Evolutionary conservation across 2,329 filamentous ascomycete species (phyloP).

Genomic region (Aspergillus sp.): DNA sequence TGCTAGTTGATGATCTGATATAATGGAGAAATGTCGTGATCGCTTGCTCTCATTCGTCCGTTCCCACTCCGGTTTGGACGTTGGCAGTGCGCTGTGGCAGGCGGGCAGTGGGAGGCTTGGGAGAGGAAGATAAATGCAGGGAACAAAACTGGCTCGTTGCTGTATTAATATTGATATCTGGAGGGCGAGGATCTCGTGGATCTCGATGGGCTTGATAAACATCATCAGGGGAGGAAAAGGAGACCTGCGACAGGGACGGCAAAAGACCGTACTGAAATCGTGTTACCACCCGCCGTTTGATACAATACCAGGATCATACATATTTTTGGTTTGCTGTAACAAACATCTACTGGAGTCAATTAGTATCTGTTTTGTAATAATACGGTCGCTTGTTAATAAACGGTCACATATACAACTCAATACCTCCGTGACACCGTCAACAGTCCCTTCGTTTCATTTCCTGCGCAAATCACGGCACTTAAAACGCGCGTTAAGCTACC

Average conservation of each 20-base stretch:
- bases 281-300: neutral
- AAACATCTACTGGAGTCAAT: too few species aligned
- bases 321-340: too few species aligned
- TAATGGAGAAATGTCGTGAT: slow-evolving; percentile 47
- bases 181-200: neutral
- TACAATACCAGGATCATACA: too few species aligned
- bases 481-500: slow-evolving; percentile 2
- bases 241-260: neutral
- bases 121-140: too few species aligned
- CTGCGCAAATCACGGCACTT: slow-evolving; percentile 6
- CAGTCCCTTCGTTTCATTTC: neutral
- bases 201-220: neutral
- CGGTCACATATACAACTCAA: neutral
- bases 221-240: neutral
- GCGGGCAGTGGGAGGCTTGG: too few species aligned
- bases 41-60: slow-evolving; percentile 31
- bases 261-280: neutral
- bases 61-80: slow-evolving; percentile 9
- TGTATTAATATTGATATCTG: neutral
- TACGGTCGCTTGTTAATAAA: neutral
- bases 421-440: neutral
- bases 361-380: too few species aligned
- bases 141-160: neutral
- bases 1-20: slow-evolving; percentile 42
- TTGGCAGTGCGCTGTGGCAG: neutral